Conservation (phyloP, 2,329 filamentous ascomycete genomes). For the Alternaria gaisen region DNA sequence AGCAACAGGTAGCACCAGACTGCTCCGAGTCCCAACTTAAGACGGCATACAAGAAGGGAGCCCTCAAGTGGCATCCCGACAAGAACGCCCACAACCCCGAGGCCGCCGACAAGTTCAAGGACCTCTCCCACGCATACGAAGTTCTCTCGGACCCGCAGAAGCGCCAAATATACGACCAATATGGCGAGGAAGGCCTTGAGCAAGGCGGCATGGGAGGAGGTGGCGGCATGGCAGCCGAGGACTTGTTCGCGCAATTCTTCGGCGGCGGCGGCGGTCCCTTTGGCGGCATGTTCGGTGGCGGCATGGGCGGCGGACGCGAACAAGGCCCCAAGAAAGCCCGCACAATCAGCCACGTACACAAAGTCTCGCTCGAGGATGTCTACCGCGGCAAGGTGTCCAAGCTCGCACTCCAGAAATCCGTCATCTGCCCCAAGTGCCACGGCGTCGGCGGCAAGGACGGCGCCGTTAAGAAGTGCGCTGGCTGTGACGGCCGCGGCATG, state of each 20-base stretch:
- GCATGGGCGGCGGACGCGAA: constrained; percentile 73
- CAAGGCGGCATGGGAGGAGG: constrained; percentile 75
- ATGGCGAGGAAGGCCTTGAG: constrained; percentile 95
- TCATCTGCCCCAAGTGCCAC: constrained; percentile 95
- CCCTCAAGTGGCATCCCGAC: constrained; percentile 87
- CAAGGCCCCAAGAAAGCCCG: constrained; percentile 89
- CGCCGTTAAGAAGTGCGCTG: constrained; percentile 89
- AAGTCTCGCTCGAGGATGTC: constrained; percentile 96
- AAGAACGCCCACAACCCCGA: constrained; percentile 96
- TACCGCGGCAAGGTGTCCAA: constrained; percentile 99
- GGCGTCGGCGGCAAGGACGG: constrained; percentile 97
- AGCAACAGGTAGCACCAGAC: constrained; percentile 73
- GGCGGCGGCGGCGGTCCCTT: constrained; percentile 75
- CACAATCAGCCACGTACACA: constrained; percentile 98
- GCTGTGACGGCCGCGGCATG: constrained; percentile 95
- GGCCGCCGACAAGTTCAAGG: constrained; percentile 98
- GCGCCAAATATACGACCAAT: constrained; percentile 92
- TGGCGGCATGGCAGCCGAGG: constrained; percentile 92
- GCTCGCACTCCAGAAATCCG: constrained; percentile 93
- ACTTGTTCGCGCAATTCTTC: constrained; percentile 97
- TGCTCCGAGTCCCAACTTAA: constrained; percentile 88
- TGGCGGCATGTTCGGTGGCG: constrained; percentile 66
- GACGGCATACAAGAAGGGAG: constrained; percentile 86
- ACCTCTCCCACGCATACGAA: constrained; percentile 95
- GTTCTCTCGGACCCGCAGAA: constrained; percentile 91